A percentile compares a stretch with the other conserved stretches of the same genome.
These are phyloP conservation scores for Benincasa hispida DNA, from an alignment of 306 rosid genomes.

Conservation along the genomic window DNA sequence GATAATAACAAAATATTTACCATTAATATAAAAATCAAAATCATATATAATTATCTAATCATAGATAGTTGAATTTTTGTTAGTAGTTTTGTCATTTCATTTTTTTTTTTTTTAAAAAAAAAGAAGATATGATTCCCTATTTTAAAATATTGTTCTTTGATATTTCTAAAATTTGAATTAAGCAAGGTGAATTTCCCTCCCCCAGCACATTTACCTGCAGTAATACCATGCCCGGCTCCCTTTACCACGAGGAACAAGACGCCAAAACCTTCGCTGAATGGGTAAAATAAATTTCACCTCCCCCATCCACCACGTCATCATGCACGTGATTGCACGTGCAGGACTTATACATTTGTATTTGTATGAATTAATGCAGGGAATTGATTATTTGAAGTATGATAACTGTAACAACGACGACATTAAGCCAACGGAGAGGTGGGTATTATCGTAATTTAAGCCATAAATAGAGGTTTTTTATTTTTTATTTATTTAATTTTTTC, in stretches of 20 bases:
- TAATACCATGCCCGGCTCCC: slow-evolving; percentile 84
- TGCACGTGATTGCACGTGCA: background rate
- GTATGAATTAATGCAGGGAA: slow-evolving; percentile 36
- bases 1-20: too few species aligned
- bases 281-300: slow-evolving; percentile 24
- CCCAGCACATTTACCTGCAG: slow-evolving; percentile 77
- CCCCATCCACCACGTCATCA: background rate
- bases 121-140: too few species aligned
- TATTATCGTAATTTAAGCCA: slow-evolving; percentile 7
- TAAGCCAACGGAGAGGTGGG: slow-evolving; percentile 83
- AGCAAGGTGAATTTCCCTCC: background rate
- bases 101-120: too few species aligned
- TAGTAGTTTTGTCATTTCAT: too few species aligned
- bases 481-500: background rate
- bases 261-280: slow-evolving; percentile 83
- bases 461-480: background rate
- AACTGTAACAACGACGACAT: slow-evolving; percentile 56
- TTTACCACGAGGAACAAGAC: slow-evolving; percentile 82
- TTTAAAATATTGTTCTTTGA: too few species aligned
- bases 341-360: background rate
- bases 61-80: too few species aligned
- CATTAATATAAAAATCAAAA: too few species aligned
- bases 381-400: slow-evolving; percentile 94
- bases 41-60: too few species aligned
- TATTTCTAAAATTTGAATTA: too few species aligned